These are phyloP conservation scores for Gynostemma pentaphyllum DNA, from an alignment of 306 rosid genomes.

Conservation along the genomic window DNA sequence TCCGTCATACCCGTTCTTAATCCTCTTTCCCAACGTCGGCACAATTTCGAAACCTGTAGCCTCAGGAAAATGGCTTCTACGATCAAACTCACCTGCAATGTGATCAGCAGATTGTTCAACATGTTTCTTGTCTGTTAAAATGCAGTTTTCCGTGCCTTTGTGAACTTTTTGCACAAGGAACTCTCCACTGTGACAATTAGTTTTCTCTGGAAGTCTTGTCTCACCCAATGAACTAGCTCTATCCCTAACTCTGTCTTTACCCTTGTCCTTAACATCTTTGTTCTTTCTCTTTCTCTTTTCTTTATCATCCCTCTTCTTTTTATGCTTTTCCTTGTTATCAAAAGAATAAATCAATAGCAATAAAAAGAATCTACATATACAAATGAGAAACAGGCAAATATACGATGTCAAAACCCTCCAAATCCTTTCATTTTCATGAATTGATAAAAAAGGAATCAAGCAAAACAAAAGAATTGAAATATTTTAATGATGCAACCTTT, in stretches of 20 bases:
- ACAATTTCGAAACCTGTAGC: background rate
- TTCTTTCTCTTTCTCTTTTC: constrained; percentile 52
- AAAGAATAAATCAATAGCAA: background rate
- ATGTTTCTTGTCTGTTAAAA: constrained; percentile 28
- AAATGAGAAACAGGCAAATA: background rate
- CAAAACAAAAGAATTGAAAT: background rate
- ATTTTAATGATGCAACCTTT: background rate
- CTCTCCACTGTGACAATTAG: constrained; percentile 25
- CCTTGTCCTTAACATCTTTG: constrained; percentile 23
- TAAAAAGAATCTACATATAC: background rate
- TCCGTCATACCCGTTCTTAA: background rate
- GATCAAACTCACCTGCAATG: background rate
- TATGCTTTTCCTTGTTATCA: constrained; percentile 53
- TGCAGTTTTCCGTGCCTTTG: constrained; percentile 26
- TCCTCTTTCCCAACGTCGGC: background rate
- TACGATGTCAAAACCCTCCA: background rate
- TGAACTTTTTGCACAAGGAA: constrained; percentile 36
- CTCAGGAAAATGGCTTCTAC: background rate
- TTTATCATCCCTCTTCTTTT: constrained; percentile 66
- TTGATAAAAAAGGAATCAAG: too few species aligned
- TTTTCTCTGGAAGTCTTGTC: constrained; percentile 36
- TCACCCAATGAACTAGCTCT: constrained; percentile 35
- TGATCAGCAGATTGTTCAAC: background rate
- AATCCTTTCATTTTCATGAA: background rate
- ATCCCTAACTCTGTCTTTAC: constrained; percentile 48